Percentiles rank a stretch among this genome's conserved stretches.
phyloP scores from a whole-genome alignment of 257 asterid species.

The Leptodermis oblonga region DNA sequence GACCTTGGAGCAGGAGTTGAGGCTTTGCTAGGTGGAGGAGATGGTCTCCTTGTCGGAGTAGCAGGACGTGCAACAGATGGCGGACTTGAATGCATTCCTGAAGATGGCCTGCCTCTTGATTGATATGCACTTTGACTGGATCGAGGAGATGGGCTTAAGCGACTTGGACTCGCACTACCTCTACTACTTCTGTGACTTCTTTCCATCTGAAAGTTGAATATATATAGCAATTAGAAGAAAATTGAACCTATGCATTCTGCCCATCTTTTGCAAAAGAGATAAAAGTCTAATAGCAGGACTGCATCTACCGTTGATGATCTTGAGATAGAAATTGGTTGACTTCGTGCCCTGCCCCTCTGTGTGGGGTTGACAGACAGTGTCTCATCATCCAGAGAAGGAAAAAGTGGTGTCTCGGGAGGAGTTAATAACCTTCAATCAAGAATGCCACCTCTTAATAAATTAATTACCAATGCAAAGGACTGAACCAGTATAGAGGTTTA shows the following conservation, averaged over 20 bases:
- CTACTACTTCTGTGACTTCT: constrained; percentile 59
- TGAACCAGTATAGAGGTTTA: neutral
- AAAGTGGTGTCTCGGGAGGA: constrained; percentile 98
- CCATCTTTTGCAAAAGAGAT: neutral
- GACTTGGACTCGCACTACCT: constrained; percentile 88
- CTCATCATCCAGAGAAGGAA: constrained; percentile 87
- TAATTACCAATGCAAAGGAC: constrained; percentile 16
- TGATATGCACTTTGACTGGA: constrained; percentile 48
- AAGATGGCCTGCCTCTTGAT: constrained; percentile 64
- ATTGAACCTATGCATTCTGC: neutral
- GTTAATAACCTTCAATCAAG: constrained; percentile 71
- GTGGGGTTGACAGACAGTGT: constrained; percentile 40
- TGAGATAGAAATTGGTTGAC: constrained; percentile 80
- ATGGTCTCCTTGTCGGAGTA: constrained; percentile 63
- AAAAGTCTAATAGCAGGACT: neutral
- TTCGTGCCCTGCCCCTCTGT: constrained; percentile 85
- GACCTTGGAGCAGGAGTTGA: constrained; percentile 54
- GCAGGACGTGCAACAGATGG: constrained; percentile 50
- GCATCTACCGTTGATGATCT: constrained; percentile 71
- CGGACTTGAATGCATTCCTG: constrained; percentile 70
- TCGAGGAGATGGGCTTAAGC: constrained; percentile 78
- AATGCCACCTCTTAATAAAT: constrained; percentile 20
- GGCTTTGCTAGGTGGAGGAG: constrained; percentile 71
- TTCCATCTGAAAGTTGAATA: constrained; percentile 59
- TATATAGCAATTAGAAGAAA: constrained; percentile 10